Base-by-base conservation (phyloP, 1,139 yeast genomes). In the Candida mesenterica region DNA sequence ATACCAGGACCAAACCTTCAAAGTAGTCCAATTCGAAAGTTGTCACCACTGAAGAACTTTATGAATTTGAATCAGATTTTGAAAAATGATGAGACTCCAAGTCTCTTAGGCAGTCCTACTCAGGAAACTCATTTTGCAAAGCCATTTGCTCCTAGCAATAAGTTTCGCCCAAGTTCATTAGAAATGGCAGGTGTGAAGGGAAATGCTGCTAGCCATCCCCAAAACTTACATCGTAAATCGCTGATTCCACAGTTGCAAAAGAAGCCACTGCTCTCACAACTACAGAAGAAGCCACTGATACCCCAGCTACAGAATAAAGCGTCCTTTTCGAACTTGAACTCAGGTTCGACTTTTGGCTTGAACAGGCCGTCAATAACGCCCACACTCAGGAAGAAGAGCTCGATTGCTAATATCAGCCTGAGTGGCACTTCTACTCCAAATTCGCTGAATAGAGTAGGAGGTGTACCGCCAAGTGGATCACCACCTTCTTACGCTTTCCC, bases 21-120 rank as follows among this genome's bases (percentile, higher is more conserved):
- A 19, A 36, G 33, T 19, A 12, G 34, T n/a, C 61, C 60, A 3
- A 37, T 47, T 10, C 48, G 55, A 24, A 52, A 48, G 33, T 63
- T 67, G 2, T 64, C 71, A 2, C 73, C 73, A 0, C 65, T 72
- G 10, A 67, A 64, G 42, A 62, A 64, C 28, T 62, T 67, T 4
- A 60, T 59, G 59, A 63, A 68, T 42, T 58, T 69, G 37, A 62
- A 67, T 41, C 57, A 57, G 28, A 45, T 67, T 20, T 49, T 68
- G 34, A 48, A 18, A 17, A 7, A 28, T 18, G 28, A 25, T 6
- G 17, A 14, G 5, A 15, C 17, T 5, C 47, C 23, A 49, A 46
- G 13, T 36, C 38, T 3, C 37, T 45, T n/a, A 40, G 46, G n/a
- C 47, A 48, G 44, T 42, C 40, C 24, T 45, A 44, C 29, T 41